Evolutionary conservation across 495 filamentous ascomycete species (phyloP), one percentile per base, ranked within the genome.

Genomic region (Penicillium herquei): DNA sequence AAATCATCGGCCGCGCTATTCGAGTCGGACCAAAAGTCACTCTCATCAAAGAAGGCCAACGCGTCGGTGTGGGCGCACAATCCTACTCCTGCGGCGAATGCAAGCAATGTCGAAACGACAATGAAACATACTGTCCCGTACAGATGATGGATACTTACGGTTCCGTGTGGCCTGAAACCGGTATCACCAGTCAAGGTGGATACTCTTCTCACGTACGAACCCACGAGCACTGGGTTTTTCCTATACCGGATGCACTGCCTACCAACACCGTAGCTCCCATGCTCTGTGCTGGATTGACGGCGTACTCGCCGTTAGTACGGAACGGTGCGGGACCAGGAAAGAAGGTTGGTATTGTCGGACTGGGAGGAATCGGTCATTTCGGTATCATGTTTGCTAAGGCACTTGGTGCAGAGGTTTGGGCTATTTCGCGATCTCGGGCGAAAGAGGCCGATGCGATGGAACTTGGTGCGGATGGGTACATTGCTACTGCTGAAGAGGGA

Each of bases 251-350:
- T 14, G 79, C 76, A 6, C 81, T 96, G 41, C 70, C 84, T 17
- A 84, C 76, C 60, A 78, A 78, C 40, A 65, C 84, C 32, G 90
- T 87, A 1, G 92, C 91, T 12, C 92, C 90, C 1, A 95, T 96
- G 90, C 79, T 96, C 63, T 96, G 92, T 68, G 92, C 90, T 34
- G 91, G 92, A 42, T 71, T 95, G 32, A 96, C 92, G 1, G 84
- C 84, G 31, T 96, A 86, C 73, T 86, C 82, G 34, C 91, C 91
- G 0, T 77, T 96, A 2, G 84, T 88, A 39, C 83, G 88, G 26
- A 84, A 89, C 64, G 87, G 86, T n/a, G 76, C 76, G 41, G 86
- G 87, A 0, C 86, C 87, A 0, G 88, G 89, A n/a, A 90, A 89
- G 74, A 90, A 89, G 69, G 86, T 94, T 16, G 90, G 81, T 39